Evolutionary conservation across 176 grass and related monocot genomes (phyloP).

Genomic region (Typha latifolia): DNA sequence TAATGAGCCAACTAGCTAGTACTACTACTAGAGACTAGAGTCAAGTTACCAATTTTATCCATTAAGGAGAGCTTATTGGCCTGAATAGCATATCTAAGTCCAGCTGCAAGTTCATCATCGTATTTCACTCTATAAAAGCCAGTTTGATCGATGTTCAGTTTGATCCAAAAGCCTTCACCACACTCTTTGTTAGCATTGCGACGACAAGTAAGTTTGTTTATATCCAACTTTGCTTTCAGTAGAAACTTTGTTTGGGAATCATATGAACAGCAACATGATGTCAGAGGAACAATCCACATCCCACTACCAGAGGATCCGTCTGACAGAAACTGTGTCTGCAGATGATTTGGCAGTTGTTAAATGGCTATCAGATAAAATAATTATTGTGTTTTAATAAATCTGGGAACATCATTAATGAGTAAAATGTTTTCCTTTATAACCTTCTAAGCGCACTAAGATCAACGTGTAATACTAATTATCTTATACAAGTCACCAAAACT

Average conservation of each 20-base stretch:
- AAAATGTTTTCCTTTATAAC: no score
- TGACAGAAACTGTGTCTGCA: slow-evolving; percentile 75
- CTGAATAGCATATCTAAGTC: slow-evolving; percentile 59
- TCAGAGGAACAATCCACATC: slow-evolving; percentile 79
- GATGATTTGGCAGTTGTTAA: neutral
- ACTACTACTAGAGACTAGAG: neutral
- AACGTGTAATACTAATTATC: no score
- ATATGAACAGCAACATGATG: slow-evolving; percentile 46
- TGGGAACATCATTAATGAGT: neutral
- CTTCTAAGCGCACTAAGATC: no score
- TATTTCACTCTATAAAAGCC: slow-evolving; percentile 89
- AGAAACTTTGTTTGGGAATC: slow-evolving; percentile 42
- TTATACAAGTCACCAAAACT: no score
- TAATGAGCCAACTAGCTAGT: neutral
- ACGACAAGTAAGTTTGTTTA: slow-evolving; percentile 30
- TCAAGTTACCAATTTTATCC: slow-evolving; percentile 74
- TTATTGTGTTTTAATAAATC: neutral
- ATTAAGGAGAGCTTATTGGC: slow-evolving; percentile 52
- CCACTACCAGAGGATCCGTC: slow-evolving; percentile 49
- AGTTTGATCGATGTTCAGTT: slow-evolving; percentile 69
- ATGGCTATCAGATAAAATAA: no score
- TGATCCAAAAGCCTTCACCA: slow-evolving; percentile 56
- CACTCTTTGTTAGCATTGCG: slow-evolving; percentile 25
- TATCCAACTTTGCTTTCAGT: slow-evolving; percentile 49
- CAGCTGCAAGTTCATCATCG: slow-evolving; percentile 55